A percentile compares a stretch with the other conserved stretches of the same genome.
These are phyloP conservation scores for Ustilago sp. DNA, from an alignment of 1,284 basidiomycete genomes.

Conservation along the genomic window DNA sequence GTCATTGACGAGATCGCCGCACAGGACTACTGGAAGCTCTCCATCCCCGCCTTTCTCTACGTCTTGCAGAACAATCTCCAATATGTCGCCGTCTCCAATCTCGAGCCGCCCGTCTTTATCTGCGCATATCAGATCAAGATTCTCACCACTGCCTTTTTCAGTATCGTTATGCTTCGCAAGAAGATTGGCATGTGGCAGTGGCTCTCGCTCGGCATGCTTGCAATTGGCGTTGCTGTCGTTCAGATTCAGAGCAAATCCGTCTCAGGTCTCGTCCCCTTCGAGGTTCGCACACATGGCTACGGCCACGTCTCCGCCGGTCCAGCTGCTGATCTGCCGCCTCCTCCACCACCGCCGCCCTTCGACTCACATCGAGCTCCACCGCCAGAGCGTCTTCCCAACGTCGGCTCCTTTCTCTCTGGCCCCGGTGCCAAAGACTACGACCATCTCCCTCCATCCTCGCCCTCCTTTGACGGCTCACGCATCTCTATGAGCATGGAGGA, in stretches of 20 bases:
- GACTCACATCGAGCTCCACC: conserved; percentile 60
- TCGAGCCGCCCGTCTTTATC: conserved; percentile 94
- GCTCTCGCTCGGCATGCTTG: conserved; percentile 84
- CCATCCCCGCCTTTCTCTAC: conserved; percentile 94
- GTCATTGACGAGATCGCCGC: conserved; percentile 71
- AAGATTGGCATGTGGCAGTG: conserved; percentile 82
- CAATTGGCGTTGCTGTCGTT: conserved; percentile 90
- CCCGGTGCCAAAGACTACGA: conserved; percentile 33
- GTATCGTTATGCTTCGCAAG: conserved; percentile 86
- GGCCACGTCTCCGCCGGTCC: conserved; percentile 44
- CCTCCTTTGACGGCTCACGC: conserved; percentile 39
- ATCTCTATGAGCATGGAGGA: conserved; percentile 58
- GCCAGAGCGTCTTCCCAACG: conserved; percentile 46
- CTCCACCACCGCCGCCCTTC: conserved; percentile 63
- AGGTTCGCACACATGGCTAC: conserved; percentile 47
- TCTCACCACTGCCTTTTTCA: conserved; percentile 93
- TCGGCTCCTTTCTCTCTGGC: conserved; percentile 38
- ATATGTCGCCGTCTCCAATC: conserved; percentile 90
- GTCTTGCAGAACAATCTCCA: conserved; percentile 90
- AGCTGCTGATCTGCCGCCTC: conserved; percentile 36
- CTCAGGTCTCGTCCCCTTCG: conserved; percentile 49
- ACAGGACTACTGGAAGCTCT: conserved; percentile 94
- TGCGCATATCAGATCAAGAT: conserved; percentile 77
- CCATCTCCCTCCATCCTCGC: conserved; percentile 44
- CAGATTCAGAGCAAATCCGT: conserved; percentile 75